These are phyloP conservation scores for Psilocybe tampanensis DNA, from an alignment of 768 basidiomycete species.

Conservation along the genomic window DNA sequence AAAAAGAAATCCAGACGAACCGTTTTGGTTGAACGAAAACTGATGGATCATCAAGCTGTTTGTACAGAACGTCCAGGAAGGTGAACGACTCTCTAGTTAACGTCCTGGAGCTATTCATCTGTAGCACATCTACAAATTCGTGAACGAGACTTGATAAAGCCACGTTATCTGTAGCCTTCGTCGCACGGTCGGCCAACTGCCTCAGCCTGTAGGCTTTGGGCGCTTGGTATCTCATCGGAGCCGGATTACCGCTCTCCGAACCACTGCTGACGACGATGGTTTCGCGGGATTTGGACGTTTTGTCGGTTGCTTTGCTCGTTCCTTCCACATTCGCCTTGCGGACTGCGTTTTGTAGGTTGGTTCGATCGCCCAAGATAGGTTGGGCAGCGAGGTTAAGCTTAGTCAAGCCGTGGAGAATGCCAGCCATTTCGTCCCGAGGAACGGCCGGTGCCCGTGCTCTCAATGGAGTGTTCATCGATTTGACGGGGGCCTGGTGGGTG, in stretches of 20 bases:
- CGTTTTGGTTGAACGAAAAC: slow-evolving; percentile 59
- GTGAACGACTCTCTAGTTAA: slow-evolving; percentile 71
- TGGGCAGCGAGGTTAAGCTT: slow-evolving; percentile 59
- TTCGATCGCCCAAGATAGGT: slow-evolving; percentile 52
- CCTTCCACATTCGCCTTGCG: slow-evolving; percentile 35
- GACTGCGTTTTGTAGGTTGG: slow-evolving; percentile 44
- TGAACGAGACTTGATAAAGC: slow-evolving; percentile 54
- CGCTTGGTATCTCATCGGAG: slow-evolving; percentile 16
- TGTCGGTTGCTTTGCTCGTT: slow-evolving; percentile 6
- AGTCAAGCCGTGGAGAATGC: slow-evolving; percentile 59
- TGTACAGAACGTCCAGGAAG: slow-evolving; percentile 70
- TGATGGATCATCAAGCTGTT: slow-evolving; percentile 71
- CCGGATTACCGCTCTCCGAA: slow-evolving; percentile 34
- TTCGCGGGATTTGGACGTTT: slow-evolving; percentile 20
- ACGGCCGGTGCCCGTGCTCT: slow-evolving; percentile 38
- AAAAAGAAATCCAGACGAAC: slow-evolving; percentile 35
- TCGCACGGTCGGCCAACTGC: slow-evolving; percentile 45
- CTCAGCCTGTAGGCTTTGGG: slow-evolving; percentile 59
- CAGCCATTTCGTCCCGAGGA: slow-evolving; percentile 48
- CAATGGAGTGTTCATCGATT: slow-evolving; percentile 38
- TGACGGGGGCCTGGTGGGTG: slow-evolving; percentile 17
- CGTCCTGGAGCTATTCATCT: slow-evolving; percentile 65
- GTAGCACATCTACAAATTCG: slow-evolving; percentile 65
- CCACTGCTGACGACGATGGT: slow-evolving; percentile 52
- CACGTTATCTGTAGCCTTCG: slow-evolving; percentile 53